Evolutionary conservation across 1,139 yeast genomes (phyloP).

Genomic region (Taphrina communis): DNA sequence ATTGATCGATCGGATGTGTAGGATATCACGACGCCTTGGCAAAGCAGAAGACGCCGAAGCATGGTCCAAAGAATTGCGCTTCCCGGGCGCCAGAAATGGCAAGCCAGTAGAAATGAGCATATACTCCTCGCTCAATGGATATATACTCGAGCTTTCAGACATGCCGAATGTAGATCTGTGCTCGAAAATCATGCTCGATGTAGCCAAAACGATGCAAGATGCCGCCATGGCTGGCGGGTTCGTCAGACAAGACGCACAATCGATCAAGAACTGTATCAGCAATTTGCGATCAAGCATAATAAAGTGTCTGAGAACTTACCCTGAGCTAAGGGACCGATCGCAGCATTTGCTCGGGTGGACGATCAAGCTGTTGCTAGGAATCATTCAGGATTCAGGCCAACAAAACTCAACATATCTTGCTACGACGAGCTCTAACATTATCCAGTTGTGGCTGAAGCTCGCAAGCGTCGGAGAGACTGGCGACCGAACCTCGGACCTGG

Average conservation of each 20-base stretch:
- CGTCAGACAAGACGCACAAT: background rate
- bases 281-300: background rate
- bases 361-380: background rate
- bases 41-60: background rate
- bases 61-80: background rate
- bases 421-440: background rate
- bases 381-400: background rate
- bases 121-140: background rate
- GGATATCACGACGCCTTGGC: background rate
- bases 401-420: background rate
- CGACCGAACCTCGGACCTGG: background rate
- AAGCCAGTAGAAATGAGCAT: background rate
- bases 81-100: background rate
- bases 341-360: background rate
- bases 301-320: background rate
- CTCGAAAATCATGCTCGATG: background rate
- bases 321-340: background rate
- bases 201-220: background rate
- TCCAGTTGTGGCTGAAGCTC: conserved; percentile 2
- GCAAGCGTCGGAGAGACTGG: background rate
- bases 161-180: background rate
- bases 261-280: background rate
- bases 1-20: conserved; percentile 6
- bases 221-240: background rate
- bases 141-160: background rate